Conservation (phyloP, 148 eudicot species). For the Spergularia bocconei region DNA sequence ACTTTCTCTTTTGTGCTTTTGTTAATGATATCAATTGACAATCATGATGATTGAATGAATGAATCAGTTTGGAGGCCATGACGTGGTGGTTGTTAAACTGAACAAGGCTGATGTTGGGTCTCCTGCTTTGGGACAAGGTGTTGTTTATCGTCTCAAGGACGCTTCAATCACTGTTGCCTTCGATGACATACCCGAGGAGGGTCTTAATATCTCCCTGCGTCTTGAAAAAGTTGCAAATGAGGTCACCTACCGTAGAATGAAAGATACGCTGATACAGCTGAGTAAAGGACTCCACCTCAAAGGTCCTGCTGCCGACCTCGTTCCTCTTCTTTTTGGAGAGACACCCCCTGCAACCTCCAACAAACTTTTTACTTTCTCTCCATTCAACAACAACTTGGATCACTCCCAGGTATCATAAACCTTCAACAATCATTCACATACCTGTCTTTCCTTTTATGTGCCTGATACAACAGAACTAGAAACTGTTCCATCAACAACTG, state of each 20-base stretch:
- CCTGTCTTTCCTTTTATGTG: too few relatives aligned
- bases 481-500: too few relatives aligned
- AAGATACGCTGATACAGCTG: conserved; percentile 78
- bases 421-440: too few relatives aligned
- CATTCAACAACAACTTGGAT: conserved; percentile 70
- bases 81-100: conserved; percentile 83
- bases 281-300: conserved; percentile 82
- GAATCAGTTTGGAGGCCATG: conserved; percentile 89
- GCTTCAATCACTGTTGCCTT: too few relatives aligned
- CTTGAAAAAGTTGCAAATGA: conserved; percentile 46
- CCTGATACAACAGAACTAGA: too few relatives aligned
- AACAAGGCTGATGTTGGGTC: conserved; percentile 85
- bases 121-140: conserved; percentile 91
- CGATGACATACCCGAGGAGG: too few relatives aligned
- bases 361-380: conserved; percentile 64
- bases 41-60: too few relatives aligned
- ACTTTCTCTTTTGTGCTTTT: too few relatives aligned
- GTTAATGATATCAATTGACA: too few relatives aligned
- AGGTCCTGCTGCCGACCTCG: conserved; percentile 92
- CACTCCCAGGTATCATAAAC: conserved; percentile 94
- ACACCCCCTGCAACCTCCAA: conserved; percentile 57
- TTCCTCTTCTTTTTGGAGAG: conserved; percentile 95
- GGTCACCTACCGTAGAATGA: conserved; percentile 96
- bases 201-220: conserved; percentile 4
- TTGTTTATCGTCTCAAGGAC: conserved; percentile 75